Conservation (phyloP, 2,329 filamentous ascomycete genomes). For the Elsinoe batatas region DNA sequence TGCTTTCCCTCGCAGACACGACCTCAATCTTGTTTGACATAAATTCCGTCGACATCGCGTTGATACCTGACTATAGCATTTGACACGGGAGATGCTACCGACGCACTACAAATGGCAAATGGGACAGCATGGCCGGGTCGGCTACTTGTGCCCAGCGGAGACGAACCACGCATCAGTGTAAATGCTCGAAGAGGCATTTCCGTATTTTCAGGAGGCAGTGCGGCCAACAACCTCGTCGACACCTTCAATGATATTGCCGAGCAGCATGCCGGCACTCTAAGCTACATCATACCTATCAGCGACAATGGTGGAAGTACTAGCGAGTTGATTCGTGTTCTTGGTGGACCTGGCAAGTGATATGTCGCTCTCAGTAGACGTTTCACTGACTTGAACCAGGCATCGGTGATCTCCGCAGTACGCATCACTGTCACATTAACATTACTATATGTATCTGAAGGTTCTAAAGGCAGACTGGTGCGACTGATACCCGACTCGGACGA, state of each 20-base stretch:
- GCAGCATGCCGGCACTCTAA: slow-evolving; percentile 57
- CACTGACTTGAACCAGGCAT: slow-evolving; percentile 36
- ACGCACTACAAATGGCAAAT: background rate
- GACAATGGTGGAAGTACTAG: slow-evolving; percentile 94
- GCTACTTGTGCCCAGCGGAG: slow-evolving; percentile 2
- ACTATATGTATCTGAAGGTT: too few species aligned
- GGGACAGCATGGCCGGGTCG: background rate
- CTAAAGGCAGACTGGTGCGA: slow-evolving; percentile 65
- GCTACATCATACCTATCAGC: slow-evolving; percentile 87
- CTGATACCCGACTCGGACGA: slow-evolving; percentile 61
- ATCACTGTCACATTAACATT: too few species aligned
- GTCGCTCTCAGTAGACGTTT: background rate
- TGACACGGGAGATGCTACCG: too few species aligned
- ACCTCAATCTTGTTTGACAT: background rate
- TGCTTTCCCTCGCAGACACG: background rate
- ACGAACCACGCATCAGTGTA: background rate
- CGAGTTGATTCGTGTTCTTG: slow-evolving; percentile 88
- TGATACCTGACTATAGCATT: too few species aligned
- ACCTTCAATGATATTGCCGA: slow-evolving; percentile 59
- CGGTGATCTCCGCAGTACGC: slow-evolving; percentile 64
- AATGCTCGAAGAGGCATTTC: slow-evolving; percentile 50
- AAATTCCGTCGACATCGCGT: background rate
- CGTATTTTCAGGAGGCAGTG: slow-evolving; percentile 84
- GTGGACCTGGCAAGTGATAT: slow-evolving; percentile 61
- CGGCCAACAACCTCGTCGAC: slow-evolving; percentile 89